A percentile compares a stretch with the other conserved stretches of the same genome.
Conservation (phyloP, 371 early-diverging fungal species). For the Mycotypha africana region DNA sequence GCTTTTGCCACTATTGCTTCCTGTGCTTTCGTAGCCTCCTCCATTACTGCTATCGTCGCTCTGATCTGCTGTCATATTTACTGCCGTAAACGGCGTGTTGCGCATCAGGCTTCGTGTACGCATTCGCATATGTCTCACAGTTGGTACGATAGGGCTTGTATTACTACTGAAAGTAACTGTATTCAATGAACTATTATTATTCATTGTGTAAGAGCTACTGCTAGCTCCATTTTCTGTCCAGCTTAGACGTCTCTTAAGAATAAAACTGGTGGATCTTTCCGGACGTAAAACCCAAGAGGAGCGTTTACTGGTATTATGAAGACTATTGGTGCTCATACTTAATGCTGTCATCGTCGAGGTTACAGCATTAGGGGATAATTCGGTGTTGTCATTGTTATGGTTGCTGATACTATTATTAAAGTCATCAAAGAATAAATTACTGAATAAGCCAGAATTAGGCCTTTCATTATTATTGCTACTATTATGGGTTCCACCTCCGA, state of each 20-base stretch:
- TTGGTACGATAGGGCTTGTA: constrained; percentile 3
- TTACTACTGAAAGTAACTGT: background rate
- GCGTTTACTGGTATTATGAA: background rate
- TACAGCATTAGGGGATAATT: constrained; percentile 2
- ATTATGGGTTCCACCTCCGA: constrained; percentile 25
- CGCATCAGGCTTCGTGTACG: constrained; percentile 38
- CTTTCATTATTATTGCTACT: too few species aligned
- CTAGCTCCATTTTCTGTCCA: constrained; percentile 11
- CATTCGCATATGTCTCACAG: constrained; percentile 13
- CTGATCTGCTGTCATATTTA: constrained; percentile 7
- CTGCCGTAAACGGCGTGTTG: constrained; percentile 26
- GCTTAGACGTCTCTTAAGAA: constrained; percentile 12
- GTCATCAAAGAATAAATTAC: constrained; percentile 13
- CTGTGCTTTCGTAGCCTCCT: constrained; percentile 4
- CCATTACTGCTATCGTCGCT: constrained; percentile 1
- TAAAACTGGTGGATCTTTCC: constrained; percentile 7
- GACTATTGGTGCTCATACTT: constrained; percentile 12
- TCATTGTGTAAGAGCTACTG: too few species aligned
- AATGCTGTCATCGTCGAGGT: background rate
- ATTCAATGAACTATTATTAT: background rate
- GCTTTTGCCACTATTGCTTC: constrained; percentile 1
- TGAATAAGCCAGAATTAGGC: constrained; percentile 18
- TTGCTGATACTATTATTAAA: too few species aligned
- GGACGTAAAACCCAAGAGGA: constrained; percentile 7
- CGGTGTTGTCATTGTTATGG: too few species aligned